These are phyloP conservation scores for Dactylis glomerata DNA, from an alignment of 176 grass and related monocot species.

Conservation along the genomic window DNA sequence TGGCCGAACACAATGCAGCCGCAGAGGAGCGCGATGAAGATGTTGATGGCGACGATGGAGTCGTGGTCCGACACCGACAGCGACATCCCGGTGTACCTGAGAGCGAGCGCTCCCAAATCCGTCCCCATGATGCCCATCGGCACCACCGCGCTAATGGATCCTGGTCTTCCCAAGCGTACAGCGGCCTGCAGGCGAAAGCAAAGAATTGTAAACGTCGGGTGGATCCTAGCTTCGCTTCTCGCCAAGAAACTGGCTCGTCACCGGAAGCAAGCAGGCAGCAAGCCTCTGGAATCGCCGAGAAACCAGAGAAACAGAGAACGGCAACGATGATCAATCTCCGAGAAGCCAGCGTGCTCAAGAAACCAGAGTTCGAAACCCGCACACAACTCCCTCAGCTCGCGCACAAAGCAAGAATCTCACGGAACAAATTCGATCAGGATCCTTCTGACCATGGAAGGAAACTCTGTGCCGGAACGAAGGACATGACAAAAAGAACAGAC, in stretches of 20 bases:
- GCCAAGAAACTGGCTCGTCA: not conserved
- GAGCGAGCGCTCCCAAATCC: constrained; percentile 40
- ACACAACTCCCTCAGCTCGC: not conserved
- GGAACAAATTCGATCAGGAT: not conserved
- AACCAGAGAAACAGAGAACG: not conserved
- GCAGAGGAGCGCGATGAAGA: constrained; percentile 81
- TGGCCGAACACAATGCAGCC: constrained; percentile 93
- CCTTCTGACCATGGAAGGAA: not conserved
- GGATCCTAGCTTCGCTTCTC: not conserved
- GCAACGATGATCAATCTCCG: not conserved
- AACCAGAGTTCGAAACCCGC: not conserved
- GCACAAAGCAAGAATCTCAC: not conserved
- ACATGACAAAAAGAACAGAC: not conserved
- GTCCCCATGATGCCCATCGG: constrained; percentile 26
- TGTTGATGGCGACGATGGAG: constrained; percentile 81
- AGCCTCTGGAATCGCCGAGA: not conserved
- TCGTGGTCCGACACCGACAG: constrained; percentile 42
- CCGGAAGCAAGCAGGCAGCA: not conserved
- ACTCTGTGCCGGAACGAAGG: not conserved
- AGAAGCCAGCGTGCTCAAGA: not conserved
- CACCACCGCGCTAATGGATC: constrained; percentile 20
- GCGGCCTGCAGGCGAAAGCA: not conserved
- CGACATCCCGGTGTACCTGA: constrained; percentile 5
- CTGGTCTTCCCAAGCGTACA: not conserved
- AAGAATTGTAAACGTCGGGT: not conserved